These are phyloP conservation scores for Mortierella sp. DNA, from an alignment of 371 early-diverging fungal genomes.

Conservation along the genomic window DNA sequence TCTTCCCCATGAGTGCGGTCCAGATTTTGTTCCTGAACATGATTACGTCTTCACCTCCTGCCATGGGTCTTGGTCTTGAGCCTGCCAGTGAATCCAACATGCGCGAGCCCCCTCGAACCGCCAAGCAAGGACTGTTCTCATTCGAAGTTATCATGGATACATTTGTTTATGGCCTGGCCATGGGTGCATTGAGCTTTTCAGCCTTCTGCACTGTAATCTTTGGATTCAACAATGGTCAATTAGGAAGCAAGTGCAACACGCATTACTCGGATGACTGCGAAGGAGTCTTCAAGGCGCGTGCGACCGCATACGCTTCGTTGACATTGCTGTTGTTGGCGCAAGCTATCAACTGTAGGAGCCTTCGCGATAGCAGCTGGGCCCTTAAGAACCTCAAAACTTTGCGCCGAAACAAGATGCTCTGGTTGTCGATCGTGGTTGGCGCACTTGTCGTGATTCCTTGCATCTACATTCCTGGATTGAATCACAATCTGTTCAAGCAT, in stretches of 20 bases:
- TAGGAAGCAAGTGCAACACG: conserved; percentile 72
- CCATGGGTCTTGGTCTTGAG: conserved; percentile 88
- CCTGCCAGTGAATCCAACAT: conserved; percentile 82
- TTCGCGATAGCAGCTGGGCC: conserved; percentile 71
- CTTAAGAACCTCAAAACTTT: conserved; percentile 54
- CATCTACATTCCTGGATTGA: conserved; percentile 77
- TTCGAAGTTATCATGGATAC: conserved; percentile 75
- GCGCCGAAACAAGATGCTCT: conserved; percentile 68
- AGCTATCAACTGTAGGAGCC: conserved; percentile 78
- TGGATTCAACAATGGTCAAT: conserved; percentile 69
- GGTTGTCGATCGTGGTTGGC: conserved; percentile 64
- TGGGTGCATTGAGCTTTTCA: conserved; percentile 71
- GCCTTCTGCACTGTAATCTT: conserved; percentile 77
- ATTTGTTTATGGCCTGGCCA: conserved; percentile 76
- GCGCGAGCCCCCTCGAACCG: conserved; percentile 81
- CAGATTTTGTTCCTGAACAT: conserved; percentile 94
- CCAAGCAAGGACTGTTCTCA: conserved; percentile 74
- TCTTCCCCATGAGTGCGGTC: conserved; percentile 81
- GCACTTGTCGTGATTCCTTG: conserved; percentile 64
- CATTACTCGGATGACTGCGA: conserved; percentile 67
- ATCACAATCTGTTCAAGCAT: conserved; percentile 76
- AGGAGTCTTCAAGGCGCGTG: conserved; percentile 79
- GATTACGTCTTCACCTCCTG: conserved; percentile 83
- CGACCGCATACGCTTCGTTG: conserved; percentile 73
- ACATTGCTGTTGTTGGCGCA: conserved; percentile 74